Conservation (phyloP, 148 eudicot species). For the Chenopodium suecicum region DNA sequence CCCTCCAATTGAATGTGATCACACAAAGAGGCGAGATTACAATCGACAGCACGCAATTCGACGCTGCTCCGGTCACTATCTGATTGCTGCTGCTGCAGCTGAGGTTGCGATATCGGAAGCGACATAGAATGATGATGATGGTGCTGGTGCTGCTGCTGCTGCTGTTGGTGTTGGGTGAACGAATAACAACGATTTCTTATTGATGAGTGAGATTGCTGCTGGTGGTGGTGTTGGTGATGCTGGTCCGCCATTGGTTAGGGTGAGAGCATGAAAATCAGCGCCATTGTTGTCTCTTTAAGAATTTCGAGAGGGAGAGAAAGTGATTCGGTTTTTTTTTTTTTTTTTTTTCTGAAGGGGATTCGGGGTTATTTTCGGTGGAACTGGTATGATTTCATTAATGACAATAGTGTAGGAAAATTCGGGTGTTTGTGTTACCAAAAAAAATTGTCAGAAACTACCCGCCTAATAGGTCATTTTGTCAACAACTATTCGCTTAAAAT, state of each 20-base stretch:
- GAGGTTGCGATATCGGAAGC: constrained; percentile 32
- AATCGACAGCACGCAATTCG: constrained; percentile 62
- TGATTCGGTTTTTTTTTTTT: no score
- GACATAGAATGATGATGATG: constrained; percentile 18
- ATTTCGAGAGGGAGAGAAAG: background rate
- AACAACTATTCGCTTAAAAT: no score
- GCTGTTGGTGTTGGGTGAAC: background rate
- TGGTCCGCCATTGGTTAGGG: constrained; percentile 16
- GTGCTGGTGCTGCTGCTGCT: background rate
- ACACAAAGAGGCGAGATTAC: constrained; percentile 80
- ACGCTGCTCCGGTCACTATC: constrained; percentile 51
- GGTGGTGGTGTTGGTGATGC: constrained; percentile 26
- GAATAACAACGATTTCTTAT: constrained; percentile 1
- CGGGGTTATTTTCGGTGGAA: no score
- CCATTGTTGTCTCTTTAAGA: constrained; percentile 13
- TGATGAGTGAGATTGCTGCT: constrained; percentile 12
- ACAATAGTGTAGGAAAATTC: no score
- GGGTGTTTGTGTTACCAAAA: no score
- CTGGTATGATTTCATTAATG: no score
- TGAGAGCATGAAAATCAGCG: constrained; percentile 12
- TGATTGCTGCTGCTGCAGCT: constrained; percentile 10
- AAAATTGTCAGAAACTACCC: no score
- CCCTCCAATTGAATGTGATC: constrained; percentile 88
- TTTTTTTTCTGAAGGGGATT: no score
- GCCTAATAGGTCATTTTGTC: no score